Evolutionary conservation across 1,284 basidiomycete species (phyloP).

Genomic region (Athelia psychrophila): DNA sequence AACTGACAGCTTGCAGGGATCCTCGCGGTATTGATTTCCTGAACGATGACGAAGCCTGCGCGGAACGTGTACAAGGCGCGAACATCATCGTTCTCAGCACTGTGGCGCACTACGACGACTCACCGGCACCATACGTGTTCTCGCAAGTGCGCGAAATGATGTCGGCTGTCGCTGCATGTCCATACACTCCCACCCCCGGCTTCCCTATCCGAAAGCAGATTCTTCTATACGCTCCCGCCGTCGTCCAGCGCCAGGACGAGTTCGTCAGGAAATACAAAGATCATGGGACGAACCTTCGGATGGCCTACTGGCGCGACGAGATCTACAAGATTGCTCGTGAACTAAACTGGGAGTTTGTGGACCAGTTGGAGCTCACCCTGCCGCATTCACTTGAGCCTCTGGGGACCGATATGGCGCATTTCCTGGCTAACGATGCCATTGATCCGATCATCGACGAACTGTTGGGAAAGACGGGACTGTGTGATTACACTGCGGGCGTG

Average conservation of each 20-base stretch:
- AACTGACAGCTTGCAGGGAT: neutral
- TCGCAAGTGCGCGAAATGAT: neutral
- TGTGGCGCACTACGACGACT: neutral
- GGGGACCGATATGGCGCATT: constrained; percentile 4
- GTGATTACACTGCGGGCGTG: no score
- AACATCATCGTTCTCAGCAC: constrained; percentile 1
- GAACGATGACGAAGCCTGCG: neutral
- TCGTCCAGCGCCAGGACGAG: constrained; percentile 4
- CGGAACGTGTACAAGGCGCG: neutral
- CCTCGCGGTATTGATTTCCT: neutral
- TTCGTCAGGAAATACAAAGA: constrained; percentile 2
- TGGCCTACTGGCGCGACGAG: neutral
- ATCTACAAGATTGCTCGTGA: neutral
- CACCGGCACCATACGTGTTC: neutral
- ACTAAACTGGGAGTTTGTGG: neutral
- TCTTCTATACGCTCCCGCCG: neutral
- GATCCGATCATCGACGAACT: constrained; percentile 6
- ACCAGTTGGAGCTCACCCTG: constrained; percentile 5
- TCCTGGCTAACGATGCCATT: constrained; percentile 3
- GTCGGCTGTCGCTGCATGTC: neutral
- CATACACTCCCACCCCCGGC: neutral
- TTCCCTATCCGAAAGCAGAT: neutral
- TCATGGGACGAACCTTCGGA: constrained; percentile 4
- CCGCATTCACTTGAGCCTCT: constrained; percentile 4
- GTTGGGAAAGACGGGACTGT: constrained; percentile 3